phyloP scores from a whole-genome alignment of 192 early-diverging fungal genomes.

The Coemansia sp. region DNA sequence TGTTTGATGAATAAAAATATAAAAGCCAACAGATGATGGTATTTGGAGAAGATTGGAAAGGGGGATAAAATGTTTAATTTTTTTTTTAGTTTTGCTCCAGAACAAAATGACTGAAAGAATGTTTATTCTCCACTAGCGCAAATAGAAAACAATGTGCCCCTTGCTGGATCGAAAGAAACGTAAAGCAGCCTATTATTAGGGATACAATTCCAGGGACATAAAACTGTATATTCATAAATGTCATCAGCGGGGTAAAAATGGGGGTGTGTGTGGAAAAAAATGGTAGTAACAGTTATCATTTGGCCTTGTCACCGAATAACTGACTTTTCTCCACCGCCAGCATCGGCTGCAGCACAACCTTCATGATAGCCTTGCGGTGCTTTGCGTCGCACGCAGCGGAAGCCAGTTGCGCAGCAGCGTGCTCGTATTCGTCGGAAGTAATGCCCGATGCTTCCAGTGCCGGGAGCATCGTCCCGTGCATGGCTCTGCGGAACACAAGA shows the following conservation, averaged over 20 bases:
- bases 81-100: too few species aligned
- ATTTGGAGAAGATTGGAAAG: too few species aligned
- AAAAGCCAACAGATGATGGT: neutral
- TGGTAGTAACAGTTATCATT: neutral
- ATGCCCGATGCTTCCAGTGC: conserved; percentile 1
- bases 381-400: conserved; percentile 3
- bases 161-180: neutral
- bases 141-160: neutral
- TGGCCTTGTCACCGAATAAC: conserved; percentile 18
- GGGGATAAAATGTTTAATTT: neutral
- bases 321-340: conserved; percentile 44
- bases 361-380: conserved; percentile 29
- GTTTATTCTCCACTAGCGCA: neutral
- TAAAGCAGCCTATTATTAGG: neutral
- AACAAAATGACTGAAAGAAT: too few species aligned
- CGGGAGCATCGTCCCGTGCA: conserved; percentile 7
- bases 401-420: conserved; percentile 4
- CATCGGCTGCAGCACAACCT: conserved; percentile 25
- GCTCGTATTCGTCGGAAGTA: conserved; percentile 12
- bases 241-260: conserved; percentile 2
- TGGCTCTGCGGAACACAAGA: conserved; percentile 12
- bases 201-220: neutral
- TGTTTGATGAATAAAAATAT: too few species aligned
- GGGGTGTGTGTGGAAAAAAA: neutral
- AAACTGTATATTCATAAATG: neutral